Conservation (phyloP, 331 rosid species). For the Spiraea crenata region DNA sequence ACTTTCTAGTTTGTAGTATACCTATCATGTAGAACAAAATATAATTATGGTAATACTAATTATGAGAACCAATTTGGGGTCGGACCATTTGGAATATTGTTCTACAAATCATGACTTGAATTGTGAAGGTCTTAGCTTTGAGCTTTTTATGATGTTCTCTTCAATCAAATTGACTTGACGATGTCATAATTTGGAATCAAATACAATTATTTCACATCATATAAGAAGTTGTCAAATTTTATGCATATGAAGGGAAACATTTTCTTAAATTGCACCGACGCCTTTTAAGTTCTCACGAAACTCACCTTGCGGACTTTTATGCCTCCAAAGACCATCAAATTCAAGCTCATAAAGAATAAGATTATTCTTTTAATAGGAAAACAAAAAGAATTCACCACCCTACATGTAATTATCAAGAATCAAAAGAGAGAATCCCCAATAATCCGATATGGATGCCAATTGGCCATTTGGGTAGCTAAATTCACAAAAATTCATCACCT, state of each 20-base stretch:
- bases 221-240: too few species aligned
- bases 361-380: background rate
- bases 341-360: too few species aligned
- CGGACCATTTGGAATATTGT: background rate
- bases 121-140: background rate
- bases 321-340: too few species aligned
- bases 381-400: background rate
- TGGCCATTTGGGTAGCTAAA: background rate
- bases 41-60: too few species aligned
- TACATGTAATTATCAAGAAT: background rate
- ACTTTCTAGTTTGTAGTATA: too few species aligned
- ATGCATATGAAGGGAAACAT: too few species aligned
- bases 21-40: too few species aligned
- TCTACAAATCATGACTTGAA: conserved; percentile 3
- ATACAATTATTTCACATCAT: background rate
- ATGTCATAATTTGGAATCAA: background rate
- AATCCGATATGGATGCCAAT: background rate
- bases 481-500: background rate
- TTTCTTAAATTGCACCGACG: background rate
- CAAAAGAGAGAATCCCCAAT: background rate
- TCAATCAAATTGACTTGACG: background rate
- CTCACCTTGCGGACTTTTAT: background rate
- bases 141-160: background rate
- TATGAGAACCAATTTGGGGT: background rate
- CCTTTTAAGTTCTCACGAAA: background rate